Percentiles rank a stretch among this genome's conserved stretches.
phyloP scores from a whole-genome alignment of 2,329 filamentous ascomycete species.

The Pseudogymnoascus pannorum region DNA sequence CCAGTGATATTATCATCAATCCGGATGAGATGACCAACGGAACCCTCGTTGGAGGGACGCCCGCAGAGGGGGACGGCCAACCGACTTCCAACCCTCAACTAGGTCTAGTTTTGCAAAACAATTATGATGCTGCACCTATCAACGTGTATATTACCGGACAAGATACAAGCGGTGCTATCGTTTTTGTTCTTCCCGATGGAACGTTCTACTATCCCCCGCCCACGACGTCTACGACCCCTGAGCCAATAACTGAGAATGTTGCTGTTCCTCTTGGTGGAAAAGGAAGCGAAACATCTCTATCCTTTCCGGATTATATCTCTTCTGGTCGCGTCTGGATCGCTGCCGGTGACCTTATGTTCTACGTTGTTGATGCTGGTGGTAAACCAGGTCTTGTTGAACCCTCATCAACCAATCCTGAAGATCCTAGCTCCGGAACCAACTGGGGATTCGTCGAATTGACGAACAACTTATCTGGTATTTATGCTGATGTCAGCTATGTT shows the following conservation, averaged over 20 bases:
- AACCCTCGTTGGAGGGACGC: neutral
- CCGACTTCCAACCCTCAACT: neutral
- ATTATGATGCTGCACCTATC: neutral
- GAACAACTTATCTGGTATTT: conserved; percentile 53
- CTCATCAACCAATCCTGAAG: conserved; percentile 57
- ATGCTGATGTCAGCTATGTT: conserved; percentile 65
- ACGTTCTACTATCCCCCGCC: conserved; percentile 56
- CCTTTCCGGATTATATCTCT: conserved; percentile 57
- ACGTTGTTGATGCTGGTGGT: conserved; percentile 55
- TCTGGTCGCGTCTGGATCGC: conserved; percentile 69
- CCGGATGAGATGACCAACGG: neutral
- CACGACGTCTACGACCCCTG: conserved; percentile 45
- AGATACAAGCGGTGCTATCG: conserved; percentile 33
- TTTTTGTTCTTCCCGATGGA: conserved; percentile 60
- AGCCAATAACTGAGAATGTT: conserved; percentile 48
- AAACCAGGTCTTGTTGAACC: conserved; percentile 65
- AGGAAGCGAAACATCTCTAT: conserved; percentile 51
- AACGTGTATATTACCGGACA: conserved; percentile 1
- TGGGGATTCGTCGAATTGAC: conserved; percentile 68
- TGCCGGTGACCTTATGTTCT: conserved; percentile 52
- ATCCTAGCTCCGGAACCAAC: conserved; percentile 52
- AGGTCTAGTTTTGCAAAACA: neutral
- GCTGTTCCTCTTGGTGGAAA: conserved; percentile 57
- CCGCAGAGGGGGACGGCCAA: neutral
- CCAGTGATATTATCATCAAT: neutral